phyloP scores from a whole-genome alignment of 345 rosid genomes.

The Pelargonium nanum region DNA sequence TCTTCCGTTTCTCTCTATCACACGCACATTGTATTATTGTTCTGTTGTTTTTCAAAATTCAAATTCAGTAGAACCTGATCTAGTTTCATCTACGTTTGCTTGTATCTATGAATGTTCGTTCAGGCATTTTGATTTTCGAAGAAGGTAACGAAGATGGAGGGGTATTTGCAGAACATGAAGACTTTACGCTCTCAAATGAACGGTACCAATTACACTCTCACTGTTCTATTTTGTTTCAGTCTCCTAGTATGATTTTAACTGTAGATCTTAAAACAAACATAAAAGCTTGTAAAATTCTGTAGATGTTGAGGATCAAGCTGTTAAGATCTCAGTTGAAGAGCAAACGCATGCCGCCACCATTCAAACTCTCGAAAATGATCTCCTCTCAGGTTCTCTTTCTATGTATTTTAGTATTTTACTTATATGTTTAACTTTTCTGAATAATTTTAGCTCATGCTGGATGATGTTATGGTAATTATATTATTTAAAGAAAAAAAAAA shows the following conservation, averaged over 20 bases:
- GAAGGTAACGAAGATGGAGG: conserved; percentile 43
- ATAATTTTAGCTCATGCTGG: not conserved
- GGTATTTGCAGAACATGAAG: conserved; percentile 68
- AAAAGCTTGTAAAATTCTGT: not conserved
- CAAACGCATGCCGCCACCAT: conserved; percentile 45
- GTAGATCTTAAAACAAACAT: not conserved
- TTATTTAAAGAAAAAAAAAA: too few relatives aligned
- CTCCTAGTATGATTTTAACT: not conserved
- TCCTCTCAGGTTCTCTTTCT: conserved; percentile 25
- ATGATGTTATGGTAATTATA: not conserved
- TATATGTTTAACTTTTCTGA: not conserved
- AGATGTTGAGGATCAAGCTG: conserved; percentile 82
- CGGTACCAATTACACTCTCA: conserved; percentile 22
- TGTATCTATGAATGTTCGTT: not conserved
- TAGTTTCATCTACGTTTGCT: not conserved
- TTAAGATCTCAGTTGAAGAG: conserved; percentile 60
- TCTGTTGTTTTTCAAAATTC: not conserved
- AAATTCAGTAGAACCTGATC: not conserved
- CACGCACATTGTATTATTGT: not conserved
- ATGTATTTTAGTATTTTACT: not conserved
- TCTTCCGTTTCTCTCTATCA: not conserved
- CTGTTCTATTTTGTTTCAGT: not conserved
- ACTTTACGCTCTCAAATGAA: conserved; percentile 71
- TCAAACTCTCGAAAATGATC: conserved; percentile 47
- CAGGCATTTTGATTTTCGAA: not conserved